A percentile compares a stretch with the other conserved stretches of the same genome.
Evolutionary conservation across 306 rosid species (phyloP).

Genomic region (Acacia acuminata): DNA sequence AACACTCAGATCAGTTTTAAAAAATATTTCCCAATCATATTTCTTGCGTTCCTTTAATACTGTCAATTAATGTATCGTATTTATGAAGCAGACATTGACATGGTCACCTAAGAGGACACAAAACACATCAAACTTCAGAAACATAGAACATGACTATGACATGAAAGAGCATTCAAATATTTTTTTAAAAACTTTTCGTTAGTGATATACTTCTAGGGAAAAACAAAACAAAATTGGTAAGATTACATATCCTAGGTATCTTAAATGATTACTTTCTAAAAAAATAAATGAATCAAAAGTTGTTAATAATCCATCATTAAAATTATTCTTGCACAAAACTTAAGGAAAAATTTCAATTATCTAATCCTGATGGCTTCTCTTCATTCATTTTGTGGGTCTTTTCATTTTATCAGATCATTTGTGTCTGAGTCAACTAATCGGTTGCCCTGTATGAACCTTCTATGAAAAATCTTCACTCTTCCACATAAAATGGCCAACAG

Average conservation of each 20-base stretch:
- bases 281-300: neutral
- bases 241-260: neutral
- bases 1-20: slow-evolving; percentile 1
- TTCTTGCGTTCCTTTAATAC: slow-evolving; percentile 2
- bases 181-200: neutral
- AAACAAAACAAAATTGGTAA: neutral
- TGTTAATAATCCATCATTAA: neutral
- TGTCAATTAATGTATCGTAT: neutral
- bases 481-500: neutral
- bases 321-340: neutral
- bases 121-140: neutral
- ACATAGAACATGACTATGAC: neutral
- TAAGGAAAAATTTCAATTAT: neutral
- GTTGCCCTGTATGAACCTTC: slow-evolving; percentile 16
- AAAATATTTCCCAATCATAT: neutral
- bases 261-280: neutral
- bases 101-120: neutral
- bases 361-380: neutral
- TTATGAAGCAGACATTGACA: neutral
- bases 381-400: neutral
- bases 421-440: neutral
- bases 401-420: neutral
- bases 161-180: neutral
- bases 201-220: neutral
- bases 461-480: neutral